These are phyloP conservation scores for Chaetomium globosum DNA, from an alignment of 2,329 filamentous ascomycete species.

Conservation along the genomic window DNA sequence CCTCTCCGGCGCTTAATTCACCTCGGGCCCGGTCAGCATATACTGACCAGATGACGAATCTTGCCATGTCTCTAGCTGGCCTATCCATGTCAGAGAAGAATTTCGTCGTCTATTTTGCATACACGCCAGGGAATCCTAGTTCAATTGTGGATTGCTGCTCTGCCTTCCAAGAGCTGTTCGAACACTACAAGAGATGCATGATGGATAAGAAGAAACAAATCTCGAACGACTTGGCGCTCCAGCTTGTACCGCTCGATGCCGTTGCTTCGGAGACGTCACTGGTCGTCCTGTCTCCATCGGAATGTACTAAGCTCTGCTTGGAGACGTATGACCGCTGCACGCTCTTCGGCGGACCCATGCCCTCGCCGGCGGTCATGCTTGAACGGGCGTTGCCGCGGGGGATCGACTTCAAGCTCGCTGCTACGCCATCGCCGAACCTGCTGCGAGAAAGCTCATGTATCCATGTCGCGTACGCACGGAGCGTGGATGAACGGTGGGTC, in stretches of 20 bases:
- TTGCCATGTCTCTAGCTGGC: slow-evolving; percentile 52
- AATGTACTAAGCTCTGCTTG: slow-evolving; percentile 66
- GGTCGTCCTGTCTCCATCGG: slow-evolving; percentile 62
- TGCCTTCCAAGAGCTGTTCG: slow-evolving; percentile 72
- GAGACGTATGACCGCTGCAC: slow-evolving; percentile 79
- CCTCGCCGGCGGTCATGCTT: slow-evolving; percentile 71
- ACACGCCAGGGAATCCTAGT: slow-evolving; percentile 63
- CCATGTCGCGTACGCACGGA: slow-evolving; percentile 77
- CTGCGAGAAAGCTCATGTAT: slow-evolving; percentile 78
- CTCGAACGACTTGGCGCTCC: slow-evolving; percentile 71
- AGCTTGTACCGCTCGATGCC: slow-evolving; percentile 71
- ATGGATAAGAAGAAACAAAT: slow-evolving; percentile 52
- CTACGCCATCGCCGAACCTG: slow-evolving; percentile 70
- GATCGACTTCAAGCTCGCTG: slow-evolving; percentile 73
- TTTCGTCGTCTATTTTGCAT: slow-evolving; percentile 76
- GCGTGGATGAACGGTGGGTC: slow-evolving; percentile 75
- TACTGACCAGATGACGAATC: slow-evolving; percentile 52
- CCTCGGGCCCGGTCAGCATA: slow-evolving; percentile 51
- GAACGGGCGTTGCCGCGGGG: slow-evolving; percentile 69
- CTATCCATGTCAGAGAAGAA: slow-evolving; percentile 55
- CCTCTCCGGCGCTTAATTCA: slow-evolving; percentile 47
- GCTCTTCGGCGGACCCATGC: slow-evolving; percentile 57
- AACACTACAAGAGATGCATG: slow-evolving; percentile 59
- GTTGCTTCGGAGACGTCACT: slow-evolving; percentile 66
- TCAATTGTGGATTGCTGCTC: slow-evolving; percentile 71